phyloP scores from a whole-genome alignment of 2,329 filamentous ascomycete species.

The Fusarium pseudocircinatum region DNA sequence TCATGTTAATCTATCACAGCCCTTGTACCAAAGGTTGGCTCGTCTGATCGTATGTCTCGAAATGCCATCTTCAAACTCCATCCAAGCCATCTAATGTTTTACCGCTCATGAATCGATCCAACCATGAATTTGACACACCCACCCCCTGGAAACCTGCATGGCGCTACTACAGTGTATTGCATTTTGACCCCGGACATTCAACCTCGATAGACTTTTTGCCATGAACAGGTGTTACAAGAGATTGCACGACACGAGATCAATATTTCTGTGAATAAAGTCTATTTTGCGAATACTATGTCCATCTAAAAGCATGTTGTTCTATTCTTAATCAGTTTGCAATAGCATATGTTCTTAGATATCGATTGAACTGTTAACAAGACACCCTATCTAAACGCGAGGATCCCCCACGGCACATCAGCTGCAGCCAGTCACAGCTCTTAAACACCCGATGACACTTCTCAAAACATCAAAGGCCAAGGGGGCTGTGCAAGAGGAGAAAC shows the following conservation, averaged over 20 bases:
- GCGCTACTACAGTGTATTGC: slow-evolving; percentile 37
- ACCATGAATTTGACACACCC: slow-evolving; percentile 15
- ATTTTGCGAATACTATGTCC: neutral
- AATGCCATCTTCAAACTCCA: slow-evolving; percentile 21
- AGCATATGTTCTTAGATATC: neutral
- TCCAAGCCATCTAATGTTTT: slow-evolving; percentile 23
- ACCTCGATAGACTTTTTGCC: slow-evolving; percentile 15
- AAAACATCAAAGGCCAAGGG: slow-evolving; percentile 20
- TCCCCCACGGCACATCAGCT: slow-evolving; percentile 19
- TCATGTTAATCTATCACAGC: neutral
- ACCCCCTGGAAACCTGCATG: slow-evolving; percentile 38
- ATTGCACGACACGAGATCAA: neutral
- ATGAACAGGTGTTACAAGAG: neutral
- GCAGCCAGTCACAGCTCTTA: slow-evolving; percentile 27
- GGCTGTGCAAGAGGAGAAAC: slow-evolving; percentile 34
- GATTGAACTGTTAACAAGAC: neutral
- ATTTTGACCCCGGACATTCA: slow-evolving; percentile 21
- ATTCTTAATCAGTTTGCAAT: neutral
- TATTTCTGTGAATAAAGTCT: neutral
- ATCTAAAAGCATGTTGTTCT: neutral
- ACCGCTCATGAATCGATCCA: slow-evolving; percentile 11
- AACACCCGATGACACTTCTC: slow-evolving; percentile 19
- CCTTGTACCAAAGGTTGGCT: neutral
- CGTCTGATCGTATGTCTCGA: slow-evolving; percentile 20
- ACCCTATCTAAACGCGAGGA: slow-evolving; percentile 19